Base-by-base conservation (phyloP, 441 rosid genomes). In the Raphanus hybrid region DNA sequence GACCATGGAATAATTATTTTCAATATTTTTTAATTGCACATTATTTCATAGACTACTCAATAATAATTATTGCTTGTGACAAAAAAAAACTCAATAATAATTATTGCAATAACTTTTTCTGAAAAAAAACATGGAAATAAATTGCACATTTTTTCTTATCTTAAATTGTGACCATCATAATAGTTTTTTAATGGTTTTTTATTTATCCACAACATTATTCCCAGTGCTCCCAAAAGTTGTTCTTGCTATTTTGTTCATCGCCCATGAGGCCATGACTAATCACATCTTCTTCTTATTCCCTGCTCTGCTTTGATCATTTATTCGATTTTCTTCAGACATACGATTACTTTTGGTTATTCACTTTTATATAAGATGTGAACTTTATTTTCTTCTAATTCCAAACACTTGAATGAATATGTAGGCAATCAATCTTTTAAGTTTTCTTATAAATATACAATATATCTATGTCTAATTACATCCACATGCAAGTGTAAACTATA, bases 191-290 rank as follows among this genome's bases (percentile, higher is more conserved):
- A 34, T 73, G 6, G 57, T 60, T 66, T 72, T n/a, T 50, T 18
- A 68, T 73, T 78, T 69, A 71, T 69, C 71, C 75, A 74, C 65
- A 78, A 69, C 3, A 78, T 55, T 73, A 63, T 78, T 78, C 78
- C 32, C 23, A 68, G 57, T 78, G 78, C 82, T 74, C 75, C 82
- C 82, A 63, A 73, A 78, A 78, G 78, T 41, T 74, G 75, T 39
- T 62, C 43, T 69, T 39, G 55, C 43, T 29, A 41, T 29, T 10
- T 77, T 67, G 70, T 55, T 73, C 74, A 73, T 52, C 10, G 67
- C 75, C 75, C 54, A 68, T 62, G 66, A 78, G 70, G 67, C 52
- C 71, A 74, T 73, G 71, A 78, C 78, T 70, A 69, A 37, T 78
- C 69, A 78, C 73, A 67, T 71, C 81, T 65, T 77, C 73, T 78